A percentile compares a stretch with the other conserved stretches of the same genome.
Conservation (phyloP, 2,329 filamentous ascomycete species). For the Teratosphaeria epicoccoides region DNA sequence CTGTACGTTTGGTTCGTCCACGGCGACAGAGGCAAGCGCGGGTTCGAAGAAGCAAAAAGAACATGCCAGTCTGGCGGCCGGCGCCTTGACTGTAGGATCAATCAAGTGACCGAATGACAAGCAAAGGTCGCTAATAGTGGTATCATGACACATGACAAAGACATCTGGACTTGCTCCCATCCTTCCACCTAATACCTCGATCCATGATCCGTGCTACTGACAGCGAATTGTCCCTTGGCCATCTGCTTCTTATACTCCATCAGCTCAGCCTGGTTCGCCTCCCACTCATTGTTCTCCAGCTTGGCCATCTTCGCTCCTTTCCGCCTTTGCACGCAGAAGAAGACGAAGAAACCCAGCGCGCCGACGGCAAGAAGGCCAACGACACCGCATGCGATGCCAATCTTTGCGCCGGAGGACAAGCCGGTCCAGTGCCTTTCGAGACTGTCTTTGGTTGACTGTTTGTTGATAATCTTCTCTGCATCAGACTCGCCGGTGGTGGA, state of each 20-base stretch:
- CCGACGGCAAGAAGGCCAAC: constrained; percentile 30
- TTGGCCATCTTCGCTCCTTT: constrained; percentile 40
- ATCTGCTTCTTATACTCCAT: constrained; percentile 17
- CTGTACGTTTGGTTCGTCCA: no score
- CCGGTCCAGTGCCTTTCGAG: constrained; percentile 33
- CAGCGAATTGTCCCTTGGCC: constrained; percentile 5
- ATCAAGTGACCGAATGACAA: neutral
- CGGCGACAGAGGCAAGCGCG: neutral
- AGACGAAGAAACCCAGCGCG: constrained; percentile 29
- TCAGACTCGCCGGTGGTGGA: constrained; percentile 22
- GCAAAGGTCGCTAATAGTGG: neutral
- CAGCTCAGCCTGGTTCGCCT: constrained; percentile 29
- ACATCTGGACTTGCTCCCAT: neutral
- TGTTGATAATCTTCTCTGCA: constrained; percentile 23
- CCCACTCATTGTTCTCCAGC: constrained; percentile 38
- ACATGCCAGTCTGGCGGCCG: no score
- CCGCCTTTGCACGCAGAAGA: constrained; percentile 41
- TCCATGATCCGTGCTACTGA: constrained; percentile 5
- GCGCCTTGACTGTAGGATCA: neutral
- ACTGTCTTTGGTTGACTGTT: constrained; percentile 34
- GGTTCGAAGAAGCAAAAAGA: no score
- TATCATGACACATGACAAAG: constrained; percentile 1
- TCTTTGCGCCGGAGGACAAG: constrained; percentile 38
- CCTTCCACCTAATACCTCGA: constrained; percentile 5
- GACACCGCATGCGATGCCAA: constrained; percentile 37